Evolutionary conservation across 345 rosid genomes (phyloP).

Genomic region (Linum trigynum): DNA sequence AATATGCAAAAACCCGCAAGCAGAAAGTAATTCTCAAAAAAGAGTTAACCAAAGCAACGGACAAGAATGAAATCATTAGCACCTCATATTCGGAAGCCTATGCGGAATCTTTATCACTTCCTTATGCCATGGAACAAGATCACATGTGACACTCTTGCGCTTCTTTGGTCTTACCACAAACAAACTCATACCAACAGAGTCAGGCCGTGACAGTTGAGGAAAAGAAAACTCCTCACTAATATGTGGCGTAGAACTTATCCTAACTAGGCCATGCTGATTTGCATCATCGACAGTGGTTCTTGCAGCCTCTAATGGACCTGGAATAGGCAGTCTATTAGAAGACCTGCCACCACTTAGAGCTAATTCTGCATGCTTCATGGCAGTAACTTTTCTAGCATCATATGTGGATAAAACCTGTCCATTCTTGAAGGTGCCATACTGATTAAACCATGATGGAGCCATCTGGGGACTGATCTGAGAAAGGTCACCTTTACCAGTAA

Average conservation of each 20-base stretch:
- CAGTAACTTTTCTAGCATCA: constrained; percentile 33
- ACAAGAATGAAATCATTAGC: constrained; percentile 1
- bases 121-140: constrained; percentile 59
- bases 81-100: constrained; percentile 63
- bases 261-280: constrained; percentile 22
- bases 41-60: neutral
- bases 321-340: constrained; percentile 33
- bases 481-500: constrained; percentile 34
- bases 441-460: constrained; percentile 79
- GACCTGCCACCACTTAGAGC: constrained; percentile 32
- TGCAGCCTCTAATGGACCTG: constrained; percentile 27
- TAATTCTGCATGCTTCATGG: constrained; percentile 37
- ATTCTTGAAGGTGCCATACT: constrained; percentile 56
- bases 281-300: constrained; percentile 21
- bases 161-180: constrained; percentile 38
- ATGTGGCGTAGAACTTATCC: constrained; percentile 19
- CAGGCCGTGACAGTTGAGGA: constrained; percentile 28
- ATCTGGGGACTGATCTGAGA: constrained; percentile 57
- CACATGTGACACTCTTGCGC: constrained; percentile 54
- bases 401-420: constrained; percentile 42
- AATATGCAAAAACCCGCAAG: too few relatives aligned
- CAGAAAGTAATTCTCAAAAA: neutral
- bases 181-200: constrained; percentile 25
- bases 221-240: constrained; percentile 30
- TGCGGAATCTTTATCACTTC: constrained; percentile 36